These are phyloP conservation scores for Fusarium avenaceum DNA, from an alignment of 2,329 filamentous ascomycete genomes.

Conservation along the genomic window DNA sequence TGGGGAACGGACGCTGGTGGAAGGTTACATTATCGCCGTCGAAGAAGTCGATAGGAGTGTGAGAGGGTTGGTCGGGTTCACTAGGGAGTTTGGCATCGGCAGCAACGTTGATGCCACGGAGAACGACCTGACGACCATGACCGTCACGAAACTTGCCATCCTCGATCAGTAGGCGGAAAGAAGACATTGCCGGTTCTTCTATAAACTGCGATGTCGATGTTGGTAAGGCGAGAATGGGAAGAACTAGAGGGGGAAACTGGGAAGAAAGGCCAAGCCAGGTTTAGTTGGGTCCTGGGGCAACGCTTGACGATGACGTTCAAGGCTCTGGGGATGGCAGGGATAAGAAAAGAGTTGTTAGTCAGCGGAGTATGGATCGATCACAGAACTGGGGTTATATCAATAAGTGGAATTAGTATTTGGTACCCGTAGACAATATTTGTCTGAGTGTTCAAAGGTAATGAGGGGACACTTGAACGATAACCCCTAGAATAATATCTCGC, in stretches of 20 bases:
- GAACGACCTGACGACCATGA: slow-evolving; percentile 84
- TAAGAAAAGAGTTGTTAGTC: slow-evolving; percentile 37
- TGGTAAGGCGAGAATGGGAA: slow-evolving; percentile 14
- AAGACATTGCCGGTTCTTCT: slow-evolving; percentile 68
- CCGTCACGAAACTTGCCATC: slow-evolving; percentile 86
- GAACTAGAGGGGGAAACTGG: slow-evolving; percentile 30
- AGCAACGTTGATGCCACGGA: slow-evolving; percentile 94
- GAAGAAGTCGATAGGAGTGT: slow-evolving; percentile 84
- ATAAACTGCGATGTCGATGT: slow-evolving; percentile 16
- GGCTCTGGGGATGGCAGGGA: slow-evolving; percentile 27
- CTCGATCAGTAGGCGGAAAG: slow-evolving; percentile 84
- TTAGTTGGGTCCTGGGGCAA: slow-evolving; percentile 27
- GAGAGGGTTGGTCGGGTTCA: slow-evolving; percentile 83
- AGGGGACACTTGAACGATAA: neutral
- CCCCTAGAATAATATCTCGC: neutral
- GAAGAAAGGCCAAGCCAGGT: slow-evolving; percentile 27
- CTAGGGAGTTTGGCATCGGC: slow-evolving; percentile 92
- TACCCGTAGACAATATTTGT: neutral
- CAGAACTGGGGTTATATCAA: neutral
- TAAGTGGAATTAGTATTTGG: neutral
- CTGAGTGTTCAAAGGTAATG: neutral
- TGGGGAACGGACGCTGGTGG: slow-evolving; percentile 84
- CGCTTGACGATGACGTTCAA: slow-evolving; percentile 44
- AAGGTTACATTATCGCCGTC: slow-evolving; percentile 94
- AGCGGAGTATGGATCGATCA: slow-evolving; percentile 16